Evolutionary conservation across 306 rosid species (phyloP).

Genomic region (Gynostemma pentaphyllum): DNA sequence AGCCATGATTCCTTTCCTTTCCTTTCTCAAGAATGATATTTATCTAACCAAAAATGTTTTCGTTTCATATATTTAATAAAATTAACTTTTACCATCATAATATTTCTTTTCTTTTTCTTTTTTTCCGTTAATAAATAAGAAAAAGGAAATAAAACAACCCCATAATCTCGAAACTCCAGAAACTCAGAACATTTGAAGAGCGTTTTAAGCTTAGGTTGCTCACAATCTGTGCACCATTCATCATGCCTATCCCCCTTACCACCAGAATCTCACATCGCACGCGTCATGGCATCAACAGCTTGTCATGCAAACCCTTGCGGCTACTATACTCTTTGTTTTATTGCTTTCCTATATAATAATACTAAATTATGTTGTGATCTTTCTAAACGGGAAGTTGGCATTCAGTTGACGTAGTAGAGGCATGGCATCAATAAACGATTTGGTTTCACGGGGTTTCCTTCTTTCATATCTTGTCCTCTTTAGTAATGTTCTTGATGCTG

Average conservation of each 20-base stretch:
- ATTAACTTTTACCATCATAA: too few species aligned
- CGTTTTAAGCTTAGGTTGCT: background rate
- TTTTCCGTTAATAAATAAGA: too few species aligned
- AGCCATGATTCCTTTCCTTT: too few species aligned
- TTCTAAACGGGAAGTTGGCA: background rate
- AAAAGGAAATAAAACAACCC: too few species aligned
- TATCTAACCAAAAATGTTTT: too few species aligned
- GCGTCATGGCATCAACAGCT: background rate
- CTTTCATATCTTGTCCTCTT: slow-evolving; percentile 9
- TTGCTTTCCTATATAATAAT: background rate
- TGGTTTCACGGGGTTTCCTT: slow-evolving; percentile 8
- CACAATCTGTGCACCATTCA: background rate
- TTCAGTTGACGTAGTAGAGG: background rate
- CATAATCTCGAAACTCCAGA: too few species aligned
- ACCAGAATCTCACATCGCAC: slow-evolving; percentile 5
- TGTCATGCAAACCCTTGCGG: background rate
- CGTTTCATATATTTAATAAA: too few species aligned
- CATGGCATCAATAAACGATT: slow-evolving; percentile 23
- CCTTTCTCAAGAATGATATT: too few species aligned
- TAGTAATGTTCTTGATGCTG: slow-evolving; percentile 13
- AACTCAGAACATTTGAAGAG: background rate
- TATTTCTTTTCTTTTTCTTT: too few species aligned
- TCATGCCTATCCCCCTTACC: background rate
- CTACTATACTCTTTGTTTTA: background rate
- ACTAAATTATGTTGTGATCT: background rate